Conservation (phyloP, 2,329 filamentous ascomycete species). For the Apiospora marii region DNA sequence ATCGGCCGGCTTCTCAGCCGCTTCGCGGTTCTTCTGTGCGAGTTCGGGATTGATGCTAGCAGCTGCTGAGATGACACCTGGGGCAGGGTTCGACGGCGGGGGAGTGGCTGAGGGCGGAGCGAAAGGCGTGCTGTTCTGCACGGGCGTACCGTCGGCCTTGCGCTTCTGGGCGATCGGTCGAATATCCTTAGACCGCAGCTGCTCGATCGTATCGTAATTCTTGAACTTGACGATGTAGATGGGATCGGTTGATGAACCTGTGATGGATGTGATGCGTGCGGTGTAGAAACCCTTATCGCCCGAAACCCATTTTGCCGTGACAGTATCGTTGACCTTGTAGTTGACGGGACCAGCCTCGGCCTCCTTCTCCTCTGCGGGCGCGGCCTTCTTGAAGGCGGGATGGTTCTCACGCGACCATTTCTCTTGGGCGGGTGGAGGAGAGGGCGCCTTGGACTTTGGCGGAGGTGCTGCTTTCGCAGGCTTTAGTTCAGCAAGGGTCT, state of each 20-base stretch:
- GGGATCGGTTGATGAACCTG: constrained; percentile 87
- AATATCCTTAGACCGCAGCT: constrained; percentile 82
- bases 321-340: constrained; percentile 88
- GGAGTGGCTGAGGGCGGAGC: constrained; percentile 45
- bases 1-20: constrained; percentile 66
- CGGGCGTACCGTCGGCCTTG: constrained; percentile 81
- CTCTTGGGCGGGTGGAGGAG: constrained; percentile 64
- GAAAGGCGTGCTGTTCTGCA: constrained; percentile 48
- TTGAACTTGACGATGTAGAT: constrained; percentile 97
- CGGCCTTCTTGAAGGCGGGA: constrained; percentile 73
- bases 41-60: constrained; percentile 65
- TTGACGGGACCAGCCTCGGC: constrained; percentile 58
- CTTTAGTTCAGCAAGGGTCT: constrained; percentile 82
- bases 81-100: constrained; percentile 44
- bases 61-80: constrained; percentile 62
- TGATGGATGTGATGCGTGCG: constrained; percentile 91
- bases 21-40: constrained; percentile 61
- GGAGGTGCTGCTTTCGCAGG: constrained; percentile 60
- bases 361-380: constrained; percentile 59
- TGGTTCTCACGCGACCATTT: constrained; percentile 86
- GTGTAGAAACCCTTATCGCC: constrained; percentile 92
- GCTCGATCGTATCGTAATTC: constrained; percentile 86
- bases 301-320: constrained; percentile 89
- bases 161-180: constrained; percentile 82
- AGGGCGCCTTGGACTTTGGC: constrained; percentile 49